A percentile compares a stretch with the other conserved stretches of the same genome.
phyloP scores from a whole-genome alignment of 2,329 filamentous ascomycete genomes.

The Xylariaceae sp. region DNA sequence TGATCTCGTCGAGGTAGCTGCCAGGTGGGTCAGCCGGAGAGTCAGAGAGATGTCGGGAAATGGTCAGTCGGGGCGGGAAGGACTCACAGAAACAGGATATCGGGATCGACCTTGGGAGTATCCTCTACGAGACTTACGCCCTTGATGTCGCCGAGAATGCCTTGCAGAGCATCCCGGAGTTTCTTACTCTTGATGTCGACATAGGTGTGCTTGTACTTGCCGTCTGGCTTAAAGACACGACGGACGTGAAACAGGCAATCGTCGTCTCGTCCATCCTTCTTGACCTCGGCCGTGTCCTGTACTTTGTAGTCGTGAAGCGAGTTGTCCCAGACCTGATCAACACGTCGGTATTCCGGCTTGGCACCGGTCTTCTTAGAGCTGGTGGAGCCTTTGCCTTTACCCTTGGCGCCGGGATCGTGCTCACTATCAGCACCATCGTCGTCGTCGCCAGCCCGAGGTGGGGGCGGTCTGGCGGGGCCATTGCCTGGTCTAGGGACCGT shows the following conservation, averaged over 20 bases:
- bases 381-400: neutral
- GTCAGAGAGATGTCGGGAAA: neutral
- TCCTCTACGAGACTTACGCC: constrained; percentile 75
- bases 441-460: neutral
- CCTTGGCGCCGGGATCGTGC: neutral
- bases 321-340: constrained; percentile 48
- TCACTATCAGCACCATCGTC: neutral
- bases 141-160: constrained; percentile 69
- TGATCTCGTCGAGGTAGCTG: constrained; percentile 72
- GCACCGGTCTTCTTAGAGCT: too few species aligned
- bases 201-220: constrained; percentile 63
- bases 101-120: constrained; percentile 64
- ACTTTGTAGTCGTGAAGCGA: constrained; percentile 44
- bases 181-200: constrained; percentile 82
- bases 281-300: constrained; percentile 43
- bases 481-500: too few species aligned
- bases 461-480: too few species aligned
- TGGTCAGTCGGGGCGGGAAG: neutral
- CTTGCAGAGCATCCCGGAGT: constrained; percentile 61
- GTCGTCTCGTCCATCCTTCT: constrained; percentile 53
- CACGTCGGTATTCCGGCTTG: constrained; percentile 39
- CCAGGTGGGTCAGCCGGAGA: constrained; percentile 19
- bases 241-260: constrained; percentile 78
- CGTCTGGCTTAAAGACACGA: constrained; percentile 76
- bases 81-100: constrained; percentile 57